These are phyloP conservation scores for Cadophora luteo-olivacea DNA, from an alignment of 2,329 filamentous ascomycete genomes.

Conservation along the genomic window DNA sequence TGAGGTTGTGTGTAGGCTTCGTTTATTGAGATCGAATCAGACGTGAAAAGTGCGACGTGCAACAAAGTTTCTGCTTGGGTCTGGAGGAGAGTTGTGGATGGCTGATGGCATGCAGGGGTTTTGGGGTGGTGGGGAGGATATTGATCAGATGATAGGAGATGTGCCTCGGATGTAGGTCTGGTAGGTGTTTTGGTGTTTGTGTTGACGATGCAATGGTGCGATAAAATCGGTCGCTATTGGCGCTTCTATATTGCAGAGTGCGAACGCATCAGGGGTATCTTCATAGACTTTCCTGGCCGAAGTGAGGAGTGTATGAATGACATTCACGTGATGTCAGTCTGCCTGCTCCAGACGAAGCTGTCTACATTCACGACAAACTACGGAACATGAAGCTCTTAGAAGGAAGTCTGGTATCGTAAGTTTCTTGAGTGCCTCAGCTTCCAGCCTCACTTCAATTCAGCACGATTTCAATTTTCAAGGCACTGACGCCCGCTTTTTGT, in stretches of 20 bases:
- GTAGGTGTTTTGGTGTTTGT: not conserved
- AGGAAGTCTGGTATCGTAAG: no score
- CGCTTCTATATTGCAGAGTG: no score
- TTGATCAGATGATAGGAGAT: not conserved
- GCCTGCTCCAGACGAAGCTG: no score
- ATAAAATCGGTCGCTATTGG: no score
- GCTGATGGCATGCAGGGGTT: not conserved
- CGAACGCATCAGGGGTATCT: not conserved
- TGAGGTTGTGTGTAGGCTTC: not conserved
- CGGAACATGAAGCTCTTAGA: no score
- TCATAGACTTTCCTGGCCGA: no score
- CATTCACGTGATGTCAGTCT: no score
- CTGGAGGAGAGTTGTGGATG: not conserved
- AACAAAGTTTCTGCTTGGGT: not conserved
- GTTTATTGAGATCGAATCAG: constrained; percentile 15
- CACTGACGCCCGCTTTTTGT: not conserved
- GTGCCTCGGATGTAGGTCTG: not conserved
- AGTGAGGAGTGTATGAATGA: no score
- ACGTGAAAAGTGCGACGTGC: constrained; percentile 12
- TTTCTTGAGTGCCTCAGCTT: no score
- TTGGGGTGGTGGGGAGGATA: constrained; percentile 2
- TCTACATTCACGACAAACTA: no score
- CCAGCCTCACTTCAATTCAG: no score
- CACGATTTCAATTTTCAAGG: not conserved
- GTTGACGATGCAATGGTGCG: not conserved